These are phyloP conservation scores for Populus ilicifolia DNA, from an alignment of 345 rosid species.

Conservation along the genomic window DNA sequence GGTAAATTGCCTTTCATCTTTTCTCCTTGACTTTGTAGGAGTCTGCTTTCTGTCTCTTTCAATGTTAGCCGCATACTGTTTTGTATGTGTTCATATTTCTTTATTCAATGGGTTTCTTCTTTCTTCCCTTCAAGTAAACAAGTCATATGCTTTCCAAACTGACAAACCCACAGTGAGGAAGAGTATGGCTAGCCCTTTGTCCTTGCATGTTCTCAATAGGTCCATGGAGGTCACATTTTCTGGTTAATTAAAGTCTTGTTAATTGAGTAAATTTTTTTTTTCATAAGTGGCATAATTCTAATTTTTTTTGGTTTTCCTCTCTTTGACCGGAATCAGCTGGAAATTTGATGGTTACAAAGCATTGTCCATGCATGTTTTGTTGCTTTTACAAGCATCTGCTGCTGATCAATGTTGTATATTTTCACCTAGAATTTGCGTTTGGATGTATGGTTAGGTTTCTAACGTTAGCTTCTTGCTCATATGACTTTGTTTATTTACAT, in stretches of 20 bases:
- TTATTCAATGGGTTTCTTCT: neutral
- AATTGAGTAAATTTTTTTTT: neutral
- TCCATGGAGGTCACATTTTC: neutral
- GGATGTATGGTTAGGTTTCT: neutral
- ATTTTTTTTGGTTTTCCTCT: neutral
- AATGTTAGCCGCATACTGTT: neutral
- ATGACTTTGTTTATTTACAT: neutral
- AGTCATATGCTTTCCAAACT: neutral
- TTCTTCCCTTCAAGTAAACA: neutral
- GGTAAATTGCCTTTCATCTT: neutral
- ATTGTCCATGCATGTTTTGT: neutral
- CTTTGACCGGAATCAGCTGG: neutral
- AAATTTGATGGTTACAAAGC: neutral
- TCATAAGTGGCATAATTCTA: neutral
- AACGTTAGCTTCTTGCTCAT: neutral
- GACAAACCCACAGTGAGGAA: neutral
- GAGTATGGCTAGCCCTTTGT: neutral
- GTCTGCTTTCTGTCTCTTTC: neutral
- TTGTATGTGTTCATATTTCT: neutral
- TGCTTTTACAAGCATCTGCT: neutral
- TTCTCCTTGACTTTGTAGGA: neutral
- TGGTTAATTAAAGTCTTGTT: neutral
- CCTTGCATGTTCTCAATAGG: neutral
- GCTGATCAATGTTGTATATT: neutral
- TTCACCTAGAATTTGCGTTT: neutral